phyloP scores from a whole-genome alignment of 179 eudicot genomes.

The Pouteria campechiana region DNA sequence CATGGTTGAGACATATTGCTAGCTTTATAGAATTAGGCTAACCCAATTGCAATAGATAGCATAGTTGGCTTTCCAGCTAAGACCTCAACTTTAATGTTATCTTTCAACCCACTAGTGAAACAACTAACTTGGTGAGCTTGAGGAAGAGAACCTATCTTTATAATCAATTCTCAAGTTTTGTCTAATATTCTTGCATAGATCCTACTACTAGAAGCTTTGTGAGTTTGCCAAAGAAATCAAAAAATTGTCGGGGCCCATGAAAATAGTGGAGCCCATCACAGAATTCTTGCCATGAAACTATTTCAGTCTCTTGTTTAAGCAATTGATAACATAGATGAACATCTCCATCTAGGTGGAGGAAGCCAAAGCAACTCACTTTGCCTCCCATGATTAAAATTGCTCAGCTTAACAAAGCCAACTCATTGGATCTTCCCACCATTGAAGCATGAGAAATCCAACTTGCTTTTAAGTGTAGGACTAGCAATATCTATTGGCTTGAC shows the following conservation, averaged over 20 bases:
- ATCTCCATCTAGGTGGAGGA: background rate
- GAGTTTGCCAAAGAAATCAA: conserved; percentile 1
- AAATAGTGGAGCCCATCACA: background rate
- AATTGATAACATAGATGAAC: background rate
- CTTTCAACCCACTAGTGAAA: background rate
- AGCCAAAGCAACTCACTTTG: background rate
- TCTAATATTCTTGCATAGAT: background rate
- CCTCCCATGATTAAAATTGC: background rate
- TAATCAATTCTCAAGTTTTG: background rate
- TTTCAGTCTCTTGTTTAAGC: background rate
- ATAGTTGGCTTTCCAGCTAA: background rate
- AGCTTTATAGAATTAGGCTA: background rate
- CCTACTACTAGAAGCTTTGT: background rate
- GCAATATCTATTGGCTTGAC: background rate
- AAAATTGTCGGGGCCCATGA: background rate
- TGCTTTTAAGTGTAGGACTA: background rate
- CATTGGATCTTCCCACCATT: background rate
- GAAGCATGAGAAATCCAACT: background rate
- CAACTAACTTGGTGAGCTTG: background rate
- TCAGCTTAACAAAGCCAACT: background rate
- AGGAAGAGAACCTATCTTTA: background rate
- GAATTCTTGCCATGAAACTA: background rate
- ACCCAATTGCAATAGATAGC: background rate
- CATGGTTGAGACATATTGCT: background rate
- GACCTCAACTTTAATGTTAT: background rate